Evolutionary conservation across 345 rosid species (phyloP).

Genomic region (Murraya paniculata): DNA sequence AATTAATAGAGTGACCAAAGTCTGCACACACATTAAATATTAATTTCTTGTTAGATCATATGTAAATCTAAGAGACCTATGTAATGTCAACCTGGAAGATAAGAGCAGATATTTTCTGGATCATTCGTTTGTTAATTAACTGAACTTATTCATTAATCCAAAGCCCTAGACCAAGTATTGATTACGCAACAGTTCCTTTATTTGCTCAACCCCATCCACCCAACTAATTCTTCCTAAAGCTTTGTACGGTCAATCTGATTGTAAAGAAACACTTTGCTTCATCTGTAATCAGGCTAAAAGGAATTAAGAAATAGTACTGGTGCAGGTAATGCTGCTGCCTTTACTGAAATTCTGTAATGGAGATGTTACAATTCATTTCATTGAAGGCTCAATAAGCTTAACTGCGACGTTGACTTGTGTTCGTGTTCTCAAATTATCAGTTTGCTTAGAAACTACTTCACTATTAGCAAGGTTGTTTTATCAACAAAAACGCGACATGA

Average conservation of each 20-base stretch:
- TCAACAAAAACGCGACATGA: neutral
- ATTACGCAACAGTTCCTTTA: conserved; percentile 11
- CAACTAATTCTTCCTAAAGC: conserved; percentile 1
- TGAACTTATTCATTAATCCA: neutral
- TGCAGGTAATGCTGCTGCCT: too few species aligned
- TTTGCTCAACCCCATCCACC: conserved; percentile 33
- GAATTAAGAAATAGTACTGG: too few species aligned
- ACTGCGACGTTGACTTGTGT: neutral
- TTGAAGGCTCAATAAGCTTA: neutral
- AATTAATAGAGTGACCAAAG: too few species aligned
- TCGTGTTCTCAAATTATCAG: neutral
- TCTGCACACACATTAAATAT: too few species aligned
- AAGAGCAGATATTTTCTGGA: neutral
- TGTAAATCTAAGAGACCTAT: neutral
- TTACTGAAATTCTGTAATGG: too few species aligned
- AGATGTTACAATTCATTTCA: too few species aligned
- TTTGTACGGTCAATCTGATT: conserved; percentile 5
- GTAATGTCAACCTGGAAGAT: neutral
- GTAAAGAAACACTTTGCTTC: conserved; percentile 13
- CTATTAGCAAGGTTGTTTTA: neutral
- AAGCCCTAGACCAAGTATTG: neutral
- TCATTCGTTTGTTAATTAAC: neutral
- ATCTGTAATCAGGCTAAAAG: conserved; percentile 12
- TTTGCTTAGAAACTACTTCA: conserved; percentile 49
- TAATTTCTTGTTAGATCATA: too few species aligned